Conservation (phyloP, 805 yeast genomes). For the Lipomyces spencermartinsiae region DNA sequence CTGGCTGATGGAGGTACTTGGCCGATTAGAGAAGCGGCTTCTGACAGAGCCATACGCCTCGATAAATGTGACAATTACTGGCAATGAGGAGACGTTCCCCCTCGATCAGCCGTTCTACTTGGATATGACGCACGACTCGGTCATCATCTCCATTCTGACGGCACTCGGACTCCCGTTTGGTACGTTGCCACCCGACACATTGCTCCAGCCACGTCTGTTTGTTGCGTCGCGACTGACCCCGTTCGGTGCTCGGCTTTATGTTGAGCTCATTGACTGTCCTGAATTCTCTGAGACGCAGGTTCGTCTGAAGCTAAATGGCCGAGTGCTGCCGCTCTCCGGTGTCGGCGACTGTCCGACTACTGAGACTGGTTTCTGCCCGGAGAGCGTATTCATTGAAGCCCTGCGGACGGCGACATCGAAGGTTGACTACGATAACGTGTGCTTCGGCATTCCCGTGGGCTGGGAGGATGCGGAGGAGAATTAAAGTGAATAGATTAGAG, state of each 20-base stretch:
- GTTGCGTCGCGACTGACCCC: conserved; percentile 51
- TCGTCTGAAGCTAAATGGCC: conserved; percentile 48
- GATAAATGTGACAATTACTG: conserved; percentile 53
- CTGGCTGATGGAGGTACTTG: conserved; percentile 52
- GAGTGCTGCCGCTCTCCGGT: conserved; percentile 48
- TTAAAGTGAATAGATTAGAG: not conserved
- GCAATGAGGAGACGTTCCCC: conserved; percentile 47
- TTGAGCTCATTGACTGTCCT: conserved; percentile 49
- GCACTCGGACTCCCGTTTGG: conserved; percentile 62
- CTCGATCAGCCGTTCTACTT: conserved; percentile 61
- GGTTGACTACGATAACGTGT: conserved; percentile 43
- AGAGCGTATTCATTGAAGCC: conserved; percentile 42
- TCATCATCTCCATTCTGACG: conserved; percentile 63
- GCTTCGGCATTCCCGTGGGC: conserved; percentile 41
- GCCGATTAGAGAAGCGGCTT: conserved; percentile 56
- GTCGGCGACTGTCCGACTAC: conserved; percentile 46
- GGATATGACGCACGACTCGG: conserved; percentile 78
- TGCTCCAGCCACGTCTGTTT: conserved; percentile 51
- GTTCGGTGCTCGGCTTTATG: conserved; percentile 50
- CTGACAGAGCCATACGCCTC: conserved; percentile 57
- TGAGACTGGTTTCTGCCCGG: conserved; percentile 47
- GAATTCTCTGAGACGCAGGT: conserved; percentile 39
- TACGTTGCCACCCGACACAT: conserved; percentile 54
- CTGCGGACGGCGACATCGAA: conserved; percentile 41
- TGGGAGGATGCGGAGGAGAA: conserved; percentile 30